A percentile compares a stretch with the other conserved stretches of the same genome.
These are phyloP conservation scores for Trichoderma sp. DNA, from an alignment of 2,329 filamentous ascomycete species.

Conservation along the genomic window DNA sequence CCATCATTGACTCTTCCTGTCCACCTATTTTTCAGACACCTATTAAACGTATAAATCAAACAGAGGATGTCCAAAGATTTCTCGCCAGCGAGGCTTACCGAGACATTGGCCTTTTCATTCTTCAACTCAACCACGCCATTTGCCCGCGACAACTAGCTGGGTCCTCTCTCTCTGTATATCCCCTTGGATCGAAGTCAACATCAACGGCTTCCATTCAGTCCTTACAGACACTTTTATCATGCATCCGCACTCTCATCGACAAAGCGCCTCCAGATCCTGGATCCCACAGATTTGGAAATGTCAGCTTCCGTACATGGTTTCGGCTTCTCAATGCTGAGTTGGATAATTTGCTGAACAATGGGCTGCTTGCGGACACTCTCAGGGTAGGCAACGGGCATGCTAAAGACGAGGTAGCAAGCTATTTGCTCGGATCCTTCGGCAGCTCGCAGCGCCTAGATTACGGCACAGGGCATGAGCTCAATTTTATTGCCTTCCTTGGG, in stretches of 20 bases:
- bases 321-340: slow-evolving; percentile 65
- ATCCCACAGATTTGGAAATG: slow-evolving; percentile 88
- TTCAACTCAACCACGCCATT: slow-evolving; percentile 88
- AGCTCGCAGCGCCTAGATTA: slow-evolving; percentile 91
- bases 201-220: slow-evolving; percentile 60
- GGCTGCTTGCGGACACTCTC: slow-evolving; percentile 39
- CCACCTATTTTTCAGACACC: slow-evolving; percentile 67
- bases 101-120: slow-evolving; percentile 83
- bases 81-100: slow-evolving; percentile 80
- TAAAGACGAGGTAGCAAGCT: slow-evolving; percentile 71
- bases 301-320: slow-evolving; percentile 86
- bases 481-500: slow-evolving; percentile 88
- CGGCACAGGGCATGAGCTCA: slow-evolving; percentile 93
- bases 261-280: slow-evolving; percentile 83
- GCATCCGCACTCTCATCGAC: slow-evolving; percentile 68
- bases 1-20: slow-evolving; percentile 53
- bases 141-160: slow-evolving; percentile 66
- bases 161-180: slow-evolving; percentile 46
- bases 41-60: slow-evolving; percentile 81
- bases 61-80: slow-evolving; percentile 79
- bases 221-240: slow-evolving; percentile 68
- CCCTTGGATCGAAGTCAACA: slow-evolving; percentile 45
- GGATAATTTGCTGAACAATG: slow-evolving; percentile 42
- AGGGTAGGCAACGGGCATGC: slow-evolving; percentile 48
- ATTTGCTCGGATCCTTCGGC: slow-evolving; percentile 85